These are phyloP conservation scores for Silene coronaria DNA, from an alignment of 179 eudicot species.

Conservation along the genomic window DNA sequence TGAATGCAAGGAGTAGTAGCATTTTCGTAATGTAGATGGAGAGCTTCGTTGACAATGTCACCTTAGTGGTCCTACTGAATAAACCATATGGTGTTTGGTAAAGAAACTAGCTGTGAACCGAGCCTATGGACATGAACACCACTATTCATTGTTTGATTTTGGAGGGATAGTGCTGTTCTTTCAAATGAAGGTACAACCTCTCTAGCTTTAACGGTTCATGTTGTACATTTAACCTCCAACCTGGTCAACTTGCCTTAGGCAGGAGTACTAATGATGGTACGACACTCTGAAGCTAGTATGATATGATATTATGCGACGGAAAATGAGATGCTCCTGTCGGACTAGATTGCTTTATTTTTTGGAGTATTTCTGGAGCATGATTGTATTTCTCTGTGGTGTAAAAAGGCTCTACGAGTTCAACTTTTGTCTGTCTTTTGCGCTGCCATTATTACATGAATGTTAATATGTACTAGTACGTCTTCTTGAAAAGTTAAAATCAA, in stretches of 20 bases:
- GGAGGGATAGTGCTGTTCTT: not conserved
- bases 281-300: not conserved
- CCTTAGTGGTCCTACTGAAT: not conserved
- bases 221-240: not conserved
- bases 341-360: not conserved
- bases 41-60: not conserved
- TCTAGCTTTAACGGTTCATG: not conserved
- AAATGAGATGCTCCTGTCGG: not conserved
- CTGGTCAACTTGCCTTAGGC: not conserved
- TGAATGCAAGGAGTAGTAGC: not conserved
- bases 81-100: not conserved
- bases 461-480: not conserved
- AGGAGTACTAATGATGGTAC: not conserved
- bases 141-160: not conserved
- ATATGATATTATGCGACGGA: not conserved
- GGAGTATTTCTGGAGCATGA: not conserved
- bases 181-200: not conserved
- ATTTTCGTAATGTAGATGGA: not conserved
- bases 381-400: not conserved
- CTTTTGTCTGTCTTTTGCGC: constrained; percentile 1
- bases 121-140: not conserved
- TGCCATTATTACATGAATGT: not conserved
- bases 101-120: not conserved
- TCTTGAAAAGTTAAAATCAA: not conserved
- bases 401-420: not conserved